Evolutionary conservation across 768 basidiomycete genomes (phyloP), one percentile per base, ranked within the genome.

Genomic region (Lactarius sp.): DNA sequence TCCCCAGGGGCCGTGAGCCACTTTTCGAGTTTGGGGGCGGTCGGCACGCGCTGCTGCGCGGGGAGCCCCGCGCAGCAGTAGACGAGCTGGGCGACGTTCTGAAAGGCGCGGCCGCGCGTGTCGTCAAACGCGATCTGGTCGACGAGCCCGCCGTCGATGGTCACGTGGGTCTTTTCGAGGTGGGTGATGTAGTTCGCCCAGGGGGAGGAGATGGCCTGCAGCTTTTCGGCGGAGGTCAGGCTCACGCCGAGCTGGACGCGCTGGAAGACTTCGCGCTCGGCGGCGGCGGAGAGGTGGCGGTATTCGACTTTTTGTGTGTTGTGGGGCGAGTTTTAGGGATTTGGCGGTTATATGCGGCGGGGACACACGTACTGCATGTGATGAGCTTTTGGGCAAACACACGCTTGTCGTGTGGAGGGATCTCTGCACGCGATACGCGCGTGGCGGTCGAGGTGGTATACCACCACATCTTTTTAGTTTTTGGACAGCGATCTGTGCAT

Each of bases 191-290:
- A 90, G 52, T 79, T 76, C 22, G 86, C 78, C 81, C 85, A 85
- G 2, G 85, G 83, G 1, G 88, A 88, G 2, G 85, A 78, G 53
- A 92, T 83, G 0, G 92, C 91, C 67, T 90, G 87, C 6, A 92
- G 74, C 73, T 90, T 92, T 73, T 94, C 88, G 71, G 90, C 87
- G 10, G 83, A 78, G 4, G 87, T 86, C 46, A 93, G 77, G 18
- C 83, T 77, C 75, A 90, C 83, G 61, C 91, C 91, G 44, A 92
- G 73, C 67, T 94, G 91, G 16, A 94, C 91, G 39, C 92, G 79
- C 67, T 89, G 87, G 70, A 90, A 91, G 33, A 92, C 85, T 55
- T 93, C 91, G 50, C 90, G 83, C 71, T 93, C 90, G 5, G 79
- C 75, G 2, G 77, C 77, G 13, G 81, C 77, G 3, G 78, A 72